Evolutionary conservation across 2,329 filamentous ascomycete species (phyloP).

Genomic region (Aspergillus amoenus): DNA sequence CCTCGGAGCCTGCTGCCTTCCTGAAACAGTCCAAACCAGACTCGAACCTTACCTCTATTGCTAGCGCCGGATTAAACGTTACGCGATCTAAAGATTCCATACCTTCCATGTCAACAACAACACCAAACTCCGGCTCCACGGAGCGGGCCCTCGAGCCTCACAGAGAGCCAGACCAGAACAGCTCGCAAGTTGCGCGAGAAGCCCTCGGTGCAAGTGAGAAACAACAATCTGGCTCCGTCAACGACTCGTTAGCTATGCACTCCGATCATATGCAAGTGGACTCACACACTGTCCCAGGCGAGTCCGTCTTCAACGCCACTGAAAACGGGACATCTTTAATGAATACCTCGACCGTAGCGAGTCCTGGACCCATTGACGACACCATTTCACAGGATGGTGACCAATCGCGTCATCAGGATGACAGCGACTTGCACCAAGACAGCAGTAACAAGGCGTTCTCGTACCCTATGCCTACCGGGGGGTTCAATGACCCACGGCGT

Average conservation of each 20-base stretch:
- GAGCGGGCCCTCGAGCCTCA: conserved; percentile 34
- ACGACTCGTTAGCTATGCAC: conserved; percentile 50
- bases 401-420: conserved; percentile 36
- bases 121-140: conserved; percentile 54
- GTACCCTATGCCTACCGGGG: conserved; percentile 60
- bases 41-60: conserved; percentile 41
- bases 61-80: conserved; percentile 44
- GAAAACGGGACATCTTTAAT: conserved; percentile 54
- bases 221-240: conserved; percentile 39
- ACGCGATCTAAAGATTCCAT: conserved; percentile 38
- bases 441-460: conserved; percentile 58
- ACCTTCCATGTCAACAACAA: conserved; percentile 49
- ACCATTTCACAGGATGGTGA: conserved; percentile 43
- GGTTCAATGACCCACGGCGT: conserved; percentile 52
- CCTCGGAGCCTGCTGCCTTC: conserved; percentile 33
- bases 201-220: conserved; percentile 40
- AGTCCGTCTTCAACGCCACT: conserved; percentile 48
- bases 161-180: conserved; percentile 34
- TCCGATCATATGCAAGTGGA: conserved; percentile 48
- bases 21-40: conserved; percentile 39
- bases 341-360: conserved; percentile 50
- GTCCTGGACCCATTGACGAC: conserved; percentile 48
- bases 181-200: conserved; percentile 43
- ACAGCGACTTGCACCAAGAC: conserved; percentile 40
- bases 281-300: conserved; percentile 53